phyloP scores from a whole-genome alignment of 1,284 basidiomycete species.

The Mixia osmundae region DNA sequence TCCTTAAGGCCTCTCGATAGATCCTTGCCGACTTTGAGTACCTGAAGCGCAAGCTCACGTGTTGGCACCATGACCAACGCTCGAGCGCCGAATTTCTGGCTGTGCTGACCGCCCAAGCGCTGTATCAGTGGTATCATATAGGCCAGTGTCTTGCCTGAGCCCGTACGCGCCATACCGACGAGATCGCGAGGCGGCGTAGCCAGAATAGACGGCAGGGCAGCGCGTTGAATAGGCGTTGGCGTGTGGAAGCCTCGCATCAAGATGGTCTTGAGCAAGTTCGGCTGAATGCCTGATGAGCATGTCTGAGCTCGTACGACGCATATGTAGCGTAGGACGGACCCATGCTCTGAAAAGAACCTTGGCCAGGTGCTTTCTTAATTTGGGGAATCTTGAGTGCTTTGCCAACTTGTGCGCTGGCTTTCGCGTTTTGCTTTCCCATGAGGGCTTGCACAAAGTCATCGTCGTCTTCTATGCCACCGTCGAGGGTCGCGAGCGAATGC shows the following conservation, averaged over 20 bases:
- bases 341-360: too few species aligned
- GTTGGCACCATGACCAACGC: conserved; percentile 77
- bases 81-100: conserved; percentile 55
- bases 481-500: too few species aligned
- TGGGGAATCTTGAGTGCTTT: too few species aligned
- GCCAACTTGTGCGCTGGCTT: too few species aligned
- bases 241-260: conserved; percentile 81
- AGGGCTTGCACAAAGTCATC: too few species aligned
- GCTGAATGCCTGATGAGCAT: too few species aligned
- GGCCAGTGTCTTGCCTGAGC: conserved; percentile 91
- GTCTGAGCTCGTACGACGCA: too few species aligned
- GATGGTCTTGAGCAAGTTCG: conserved; percentile 57
- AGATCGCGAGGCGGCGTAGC: conserved; percentile 72
- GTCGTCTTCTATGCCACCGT: too few species aligned
- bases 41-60: conserved; percentile 80
- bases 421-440: too few species aligned
- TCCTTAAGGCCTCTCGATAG: conserved; percentile 48
- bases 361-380: too few species aligned
- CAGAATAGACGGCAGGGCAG: conserved; percentile 66
- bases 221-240: conserved; percentile 89
- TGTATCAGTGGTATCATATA: conserved; percentile 86
- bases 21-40: conserved; percentile 84
- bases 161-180: conserved; percentile 94
- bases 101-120: conserved; percentile 56
- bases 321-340: too few species aligned